Evolutionary conservation across 768 basidiomycete species (phyloP), one percentile per base, ranked within the genome.

Genomic region (Collybiopsis luxurians): DNA sequence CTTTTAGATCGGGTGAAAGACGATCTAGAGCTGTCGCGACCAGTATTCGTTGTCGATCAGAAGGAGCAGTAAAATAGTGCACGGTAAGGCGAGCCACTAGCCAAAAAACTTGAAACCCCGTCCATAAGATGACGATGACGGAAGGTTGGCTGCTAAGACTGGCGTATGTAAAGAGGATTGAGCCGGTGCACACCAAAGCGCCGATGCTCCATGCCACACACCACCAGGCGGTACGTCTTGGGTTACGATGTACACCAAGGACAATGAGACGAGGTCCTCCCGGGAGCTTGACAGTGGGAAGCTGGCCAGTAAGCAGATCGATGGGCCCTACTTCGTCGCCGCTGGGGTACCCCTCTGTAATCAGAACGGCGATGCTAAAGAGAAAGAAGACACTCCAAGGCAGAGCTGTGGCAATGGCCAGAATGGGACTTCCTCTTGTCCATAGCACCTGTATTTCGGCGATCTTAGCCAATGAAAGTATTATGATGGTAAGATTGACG

Each of bases 21-120:
- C n/a, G n/a, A n/a, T n/a, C n/a, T n/a, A 12, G 27, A 7, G 59
- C 27, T 21, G 57, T 40, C 12, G 39, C 47, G 13, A 34, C 52
- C 42, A 61, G 39, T 5, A 64, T 55, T 2, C 59, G 64, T 30
- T 30, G 39, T 13, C 46, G 50, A 13, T 60, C 42, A 4, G 60
- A 36, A 9, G 60, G 45, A 13, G 63, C 60, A 21, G 60, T 49
- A 54, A 64, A 34, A 53, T 67, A 60, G 49, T 64, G 60, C 13
- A 68, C 34, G 13, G 67, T 19, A 19, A 65, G 53, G 12, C 67
- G 63, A 23, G 59, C 46, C 3, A 44, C 53, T 17, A 68, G 61
- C 68, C 67, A 69, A 1, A 64, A 52, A 21, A 59, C 26, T 55
- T 69, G 68, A 46, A 68, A 69, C 2, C 42, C 61, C 0, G 51